Evolutionary conservation across 2,329 filamentous ascomycete genomes (phyloP), one percentile per base, ranked within the genome.

Genomic region (Aspergillus sp.): DNA sequence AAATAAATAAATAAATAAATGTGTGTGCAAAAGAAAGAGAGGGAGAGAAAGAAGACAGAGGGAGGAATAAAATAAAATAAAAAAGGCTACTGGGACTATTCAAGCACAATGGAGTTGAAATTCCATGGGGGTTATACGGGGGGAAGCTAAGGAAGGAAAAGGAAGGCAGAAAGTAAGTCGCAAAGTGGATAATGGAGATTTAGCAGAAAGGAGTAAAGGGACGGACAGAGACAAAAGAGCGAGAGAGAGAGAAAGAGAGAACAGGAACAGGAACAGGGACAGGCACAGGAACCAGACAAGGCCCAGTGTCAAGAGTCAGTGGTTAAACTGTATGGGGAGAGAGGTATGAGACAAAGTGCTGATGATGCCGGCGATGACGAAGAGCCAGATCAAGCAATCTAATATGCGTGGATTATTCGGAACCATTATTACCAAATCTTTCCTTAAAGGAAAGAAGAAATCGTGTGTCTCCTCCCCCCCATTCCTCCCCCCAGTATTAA

Each of bases 331-430:
- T 32, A 28, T 50, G 47, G 47, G n/a, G 25, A 30, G 47, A 36
- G 32, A 36, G 32, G 47, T 50, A 28, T 50, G 47, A 30, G 47
- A 50, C 47, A 50, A n/a, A 50, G 47, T 50, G 47, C 47, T 28
- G 47, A 30, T 50, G 47, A 50, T 50, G 47, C 47, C n/a, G 47
- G 25, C 47, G 47, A 55, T 55, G 53, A 55, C 53, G 53, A 55
- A 55, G 53, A 45, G 43, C 23, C 25, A 55, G 43, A 55, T 30
- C 41, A 55, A 53, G n/a, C 36, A 39, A 55, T 36, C 53, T 47
- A 55, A 55, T 21, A 45, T 55, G 39, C 25, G 53, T 25, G 53
- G 41, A 45, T 55, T 55, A 45, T 55, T 55, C 39, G 53, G 25
- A 47, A 43, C 41, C 39, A 55, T 45, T 45, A 55, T 55, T 55